Evolutionary conservation across 768 basidiomycete species (phyloP).

Genomic region (Filobasidium wieringae): DNA sequence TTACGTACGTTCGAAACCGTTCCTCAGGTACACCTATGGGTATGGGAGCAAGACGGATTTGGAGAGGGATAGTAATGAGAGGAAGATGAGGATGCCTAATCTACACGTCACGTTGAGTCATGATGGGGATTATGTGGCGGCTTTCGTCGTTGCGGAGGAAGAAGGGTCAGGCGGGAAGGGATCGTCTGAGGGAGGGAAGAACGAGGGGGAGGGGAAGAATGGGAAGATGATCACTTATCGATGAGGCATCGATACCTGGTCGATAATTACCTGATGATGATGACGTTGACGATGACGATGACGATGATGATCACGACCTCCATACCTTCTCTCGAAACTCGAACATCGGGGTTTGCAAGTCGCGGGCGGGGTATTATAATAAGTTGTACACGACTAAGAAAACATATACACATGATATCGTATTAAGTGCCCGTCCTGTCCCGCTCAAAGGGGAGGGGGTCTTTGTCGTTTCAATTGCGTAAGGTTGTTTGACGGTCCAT

Average conservation of each 20-base stretch:
- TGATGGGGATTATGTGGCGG: conserved; percentile 8
- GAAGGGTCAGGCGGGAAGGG: background rate
- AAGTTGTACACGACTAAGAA: background rate
- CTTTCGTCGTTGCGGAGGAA: conserved; percentile 7
- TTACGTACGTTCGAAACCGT: background rate
- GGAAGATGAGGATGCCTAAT: conserved; percentile 1
- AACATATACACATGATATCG: background rate
- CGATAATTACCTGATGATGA: background rate
- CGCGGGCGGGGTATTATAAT: background rate
- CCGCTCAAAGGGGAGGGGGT: no score
- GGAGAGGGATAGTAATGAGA: background rate
- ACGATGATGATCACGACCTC: no score
- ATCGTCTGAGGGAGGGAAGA: background rate
- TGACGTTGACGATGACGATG: no score
- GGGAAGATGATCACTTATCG: background rate
- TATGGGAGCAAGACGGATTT: background rate
- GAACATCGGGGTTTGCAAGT: background rate
- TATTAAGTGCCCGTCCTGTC: no score
- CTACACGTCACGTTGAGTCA: conserved; percentile 4
- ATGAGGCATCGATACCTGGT: background rate
- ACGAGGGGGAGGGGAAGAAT: background rate
- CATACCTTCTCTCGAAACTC: no score
- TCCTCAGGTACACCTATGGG: background rate
- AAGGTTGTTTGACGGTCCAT: no score
- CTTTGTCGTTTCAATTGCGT: no score